Percentiles rank a stretch among this genome's conserved stretches.
These are phyloP conservation scores for Sphagnurus paluster DNA, from an alignment of 1,284 basidiomycete genomes.

Conservation along the genomic window DNA sequence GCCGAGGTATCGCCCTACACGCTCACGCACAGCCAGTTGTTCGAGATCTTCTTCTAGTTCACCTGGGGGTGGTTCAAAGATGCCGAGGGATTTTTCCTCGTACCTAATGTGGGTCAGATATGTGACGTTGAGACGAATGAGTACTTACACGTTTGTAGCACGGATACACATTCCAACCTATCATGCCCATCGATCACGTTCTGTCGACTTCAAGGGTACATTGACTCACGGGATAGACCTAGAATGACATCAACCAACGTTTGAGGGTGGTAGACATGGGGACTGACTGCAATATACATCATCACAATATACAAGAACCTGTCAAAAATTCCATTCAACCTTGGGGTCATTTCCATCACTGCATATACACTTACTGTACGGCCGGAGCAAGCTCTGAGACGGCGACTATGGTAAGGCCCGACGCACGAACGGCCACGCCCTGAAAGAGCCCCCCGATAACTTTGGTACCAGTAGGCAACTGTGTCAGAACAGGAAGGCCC, in stretches of 20 bases:
- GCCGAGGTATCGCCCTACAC: conserved; percentile 53
- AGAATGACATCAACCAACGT: background rate
- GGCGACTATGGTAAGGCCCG: conserved; percentile 73
- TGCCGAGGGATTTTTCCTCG: conserved; percentile 69
- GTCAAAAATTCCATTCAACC: too few relatives aligned
- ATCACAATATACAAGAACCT: conserved; percentile 77
- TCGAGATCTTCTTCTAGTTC: conserved; percentile 46
- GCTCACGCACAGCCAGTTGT: conserved; percentile 38
- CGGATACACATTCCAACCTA: conserved; percentile 67
- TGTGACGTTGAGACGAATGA: background rate
- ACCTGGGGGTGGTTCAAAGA: conserved; percentile 56
- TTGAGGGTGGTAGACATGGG: background rate
- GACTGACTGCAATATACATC: conserved; percentile 64
- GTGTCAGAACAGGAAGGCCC: conserved; percentile 39
- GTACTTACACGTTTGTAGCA: conserved; percentile 76
- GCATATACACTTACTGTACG: conserved; percentile 50
- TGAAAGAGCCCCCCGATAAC: conserved; percentile 61
- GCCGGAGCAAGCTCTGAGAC: conserved; percentile 66
- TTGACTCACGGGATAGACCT: conserved; percentile 50
- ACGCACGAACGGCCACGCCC: conserved; percentile 72
- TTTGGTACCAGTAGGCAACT: conserved; percentile 53
- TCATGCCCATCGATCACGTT: background rate
- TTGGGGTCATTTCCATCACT: too few relatives aligned
- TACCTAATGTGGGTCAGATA: conserved; percentile 33
- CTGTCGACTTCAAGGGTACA: background rate